phyloP scores from a whole-genome alignment of 352 stramenopile species.

The Pythium insidiosum region DNA sequence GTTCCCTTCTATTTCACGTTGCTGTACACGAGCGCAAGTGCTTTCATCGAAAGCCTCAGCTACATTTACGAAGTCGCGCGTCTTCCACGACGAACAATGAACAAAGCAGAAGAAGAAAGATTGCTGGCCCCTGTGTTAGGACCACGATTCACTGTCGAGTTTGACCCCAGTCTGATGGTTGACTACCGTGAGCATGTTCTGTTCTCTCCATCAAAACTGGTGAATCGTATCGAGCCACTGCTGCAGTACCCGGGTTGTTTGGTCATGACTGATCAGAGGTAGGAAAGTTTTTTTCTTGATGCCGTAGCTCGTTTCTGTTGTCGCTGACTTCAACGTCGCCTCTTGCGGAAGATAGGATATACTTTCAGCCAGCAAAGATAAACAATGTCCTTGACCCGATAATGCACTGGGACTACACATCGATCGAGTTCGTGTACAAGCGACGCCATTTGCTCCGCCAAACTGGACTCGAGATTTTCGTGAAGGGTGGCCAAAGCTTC shows the following conservation, averaged over 20 bases:
- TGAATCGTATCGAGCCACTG: constrained; percentile 79
- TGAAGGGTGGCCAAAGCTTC: constrained; percentile 57
- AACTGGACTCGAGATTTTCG: constrained; percentile 81
- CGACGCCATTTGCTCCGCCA: constrained; percentile 84
- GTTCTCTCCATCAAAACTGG: constrained; percentile 31
- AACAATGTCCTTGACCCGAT: constrained; percentile 90
- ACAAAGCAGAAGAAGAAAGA: constrained; percentile 56
- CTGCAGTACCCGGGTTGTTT: constrained; percentile 82
- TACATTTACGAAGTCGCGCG: constrained; percentile 50
- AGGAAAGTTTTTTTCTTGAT: too few relatives aligned
- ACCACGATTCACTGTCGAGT: constrained; percentile 42
- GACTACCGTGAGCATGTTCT: constrained; percentile 79
- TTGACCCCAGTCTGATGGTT: constrained; percentile 75
- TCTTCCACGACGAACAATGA: constrained; percentile 32
- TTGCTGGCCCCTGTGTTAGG: constrained; percentile 56
- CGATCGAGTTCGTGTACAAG: constrained; percentile 79
- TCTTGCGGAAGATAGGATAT: constrained; percentile 54
- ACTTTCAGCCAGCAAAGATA: constrained; percentile 89
- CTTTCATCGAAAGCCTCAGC: constrained; percentile 58
- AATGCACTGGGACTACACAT: constrained; percentile 73
- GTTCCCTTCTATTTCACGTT: constrained; percentile 65
- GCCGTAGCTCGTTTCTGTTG: too few relatives aligned
- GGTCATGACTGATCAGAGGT: constrained; percentile 59
- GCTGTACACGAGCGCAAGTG: constrained; percentile 48
- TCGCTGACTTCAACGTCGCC: too few relatives aligned